Base-by-base conservation (phyloP, 768 basidiomycete genomes). In the Chalciporus sphaerocephalus region DNA sequence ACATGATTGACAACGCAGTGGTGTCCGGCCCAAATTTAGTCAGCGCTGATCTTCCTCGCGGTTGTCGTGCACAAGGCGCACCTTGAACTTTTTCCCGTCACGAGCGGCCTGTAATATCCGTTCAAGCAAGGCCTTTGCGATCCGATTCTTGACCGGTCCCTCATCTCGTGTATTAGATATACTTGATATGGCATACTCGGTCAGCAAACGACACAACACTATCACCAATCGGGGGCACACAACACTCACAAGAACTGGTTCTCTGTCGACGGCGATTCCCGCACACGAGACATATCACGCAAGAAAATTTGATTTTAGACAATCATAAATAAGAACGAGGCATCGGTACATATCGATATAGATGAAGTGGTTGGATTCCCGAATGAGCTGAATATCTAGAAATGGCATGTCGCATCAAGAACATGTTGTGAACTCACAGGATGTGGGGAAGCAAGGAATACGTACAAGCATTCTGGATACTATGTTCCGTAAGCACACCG, bases 401-500 rank as follows among this genome's bases (percentile, higher is more conserved):
- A 27, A 35, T 15, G 6, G 22, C 12, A 38, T 21, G 22, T 23
- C 12, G 30, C 43, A 17, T 39, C 5, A 51, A 42, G 24, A 47
- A 38, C 23, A 39, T 16, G 35, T 32, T 28, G 45, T 23, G 16
- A 18, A 20, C 46, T 16, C 24, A 25, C 46, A 43, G 33, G n/a
- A 40, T 33, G 41, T 38, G 30, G 23, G 37, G 5, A 25, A 38
- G 17, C 17, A 47, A 34, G 44, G 6, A 4, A 38, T 6, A 78
- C 86, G 62, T 58, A 90, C 89, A 92, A 38, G 95, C 94, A 55
- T 92, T 87, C 68, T 96, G 94, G 48, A 98, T 92, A 64, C 89
- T 92, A 47, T 81, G 79, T 65, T 97, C 95, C 4, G 80, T 85
- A 52, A 94, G 72, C 27, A 93, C 87, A 2, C 94, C 95, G 56